Conservation (phyloP, 306 rosid species). For the Vicia faba region DNA sequence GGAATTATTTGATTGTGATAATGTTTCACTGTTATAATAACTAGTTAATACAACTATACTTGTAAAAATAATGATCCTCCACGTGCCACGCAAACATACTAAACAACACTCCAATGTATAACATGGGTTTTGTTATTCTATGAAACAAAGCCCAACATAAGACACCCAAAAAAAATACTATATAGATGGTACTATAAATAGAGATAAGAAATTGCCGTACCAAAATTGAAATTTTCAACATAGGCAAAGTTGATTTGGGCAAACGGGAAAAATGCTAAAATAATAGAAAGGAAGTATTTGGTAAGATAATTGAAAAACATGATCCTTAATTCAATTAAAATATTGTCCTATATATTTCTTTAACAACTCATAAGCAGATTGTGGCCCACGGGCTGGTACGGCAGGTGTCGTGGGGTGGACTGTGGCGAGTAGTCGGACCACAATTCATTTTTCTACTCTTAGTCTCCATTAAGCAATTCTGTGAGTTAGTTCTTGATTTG, state of each 20-base stretch:
- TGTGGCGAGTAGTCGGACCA: too few species aligned
- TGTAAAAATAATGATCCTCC: slow-evolving; percentile 93
- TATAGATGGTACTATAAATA: slow-evolving; percentile 10
- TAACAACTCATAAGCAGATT: slow-evolving; percentile 4
- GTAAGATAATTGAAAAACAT: slow-evolving; percentile 33
- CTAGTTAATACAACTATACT: slow-evolving; percentile 50
- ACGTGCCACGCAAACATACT: slow-evolving; percentile 99
- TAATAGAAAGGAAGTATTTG: slow-evolving; percentile 13
- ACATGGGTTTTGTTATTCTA: slow-evolving; percentile 98
- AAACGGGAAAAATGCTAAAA: slow-evolving; percentile 78
- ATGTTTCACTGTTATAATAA: neutral
- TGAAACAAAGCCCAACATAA: slow-evolving; percentile 47
- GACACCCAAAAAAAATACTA: slow-evolving; percentile 15
- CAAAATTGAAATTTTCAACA: slow-evolving; percentile 78
- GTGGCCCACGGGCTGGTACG: too few species aligned
- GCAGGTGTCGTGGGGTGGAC: too few species aligned
- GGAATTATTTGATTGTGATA: slow-evolving; percentile 19
- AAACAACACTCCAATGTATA: slow-evolving; percentile 94
- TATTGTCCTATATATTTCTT: neutral
- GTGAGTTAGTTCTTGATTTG: too few species aligned
- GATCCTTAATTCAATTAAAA: slow-evolving; percentile 17
- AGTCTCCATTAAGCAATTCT: too few species aligned
- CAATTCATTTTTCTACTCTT: too few species aligned
- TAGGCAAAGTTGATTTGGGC: slow-evolving; percentile 82
- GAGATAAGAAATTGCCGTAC: slow-evolving; percentile 45